A percentile compares a stretch with the other conserved stretches of the same genome.
phyloP scores from a whole-genome alignment of 1,139 yeast genomes.

The Yamadazyma blattariae region DNA sequence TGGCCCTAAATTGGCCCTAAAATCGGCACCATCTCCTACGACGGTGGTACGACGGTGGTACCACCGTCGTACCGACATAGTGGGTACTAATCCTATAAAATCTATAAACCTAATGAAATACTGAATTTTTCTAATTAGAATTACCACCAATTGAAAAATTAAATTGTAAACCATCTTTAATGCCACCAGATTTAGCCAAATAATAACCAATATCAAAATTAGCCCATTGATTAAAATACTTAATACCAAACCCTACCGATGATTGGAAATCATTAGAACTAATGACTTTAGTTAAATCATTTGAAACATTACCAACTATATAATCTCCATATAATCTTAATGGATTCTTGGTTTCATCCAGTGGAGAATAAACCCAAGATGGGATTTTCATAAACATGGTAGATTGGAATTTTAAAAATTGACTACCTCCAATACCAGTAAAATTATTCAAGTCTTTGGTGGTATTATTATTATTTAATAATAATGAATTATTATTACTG shows the following conservation, averaged over 20 bases:
- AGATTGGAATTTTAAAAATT: conserved; percentile 33
- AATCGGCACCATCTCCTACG: too few relatives aligned
- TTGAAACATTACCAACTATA: conserved; percentile 31
- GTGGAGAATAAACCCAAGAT: conserved; percentile 21
- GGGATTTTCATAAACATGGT: conserved; percentile 41
- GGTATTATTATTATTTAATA: conserved; percentile 12
- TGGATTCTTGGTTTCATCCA: conserved; percentile 30
- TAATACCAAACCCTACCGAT: conserved; percentile 40
- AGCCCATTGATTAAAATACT: conserved; percentile 44
- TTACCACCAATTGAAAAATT: conserved; percentile 46
- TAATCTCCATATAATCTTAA: conserved; percentile 42
- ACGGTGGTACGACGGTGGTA: too few relatives aligned
- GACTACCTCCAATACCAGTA: conserved; percentile 54
- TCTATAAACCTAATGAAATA: too few relatives aligned
- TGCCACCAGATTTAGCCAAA: conserved; percentile 28
- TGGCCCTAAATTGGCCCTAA: too few relatives aligned
- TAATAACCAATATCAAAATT: conserved; percentile 47
- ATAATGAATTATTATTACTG: conserved; percentile 38
- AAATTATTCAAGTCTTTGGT: too few relatives aligned
- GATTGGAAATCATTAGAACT: conserved; percentile 23
- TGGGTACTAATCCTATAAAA: too few relatives aligned
- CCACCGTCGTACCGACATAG: too few relatives aligned
- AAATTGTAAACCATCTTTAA: conserved; percentile 38
- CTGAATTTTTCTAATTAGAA: too few relatives aligned
- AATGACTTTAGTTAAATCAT: conserved; percentile 23